These are phyloP conservation scores for Tuber borchii DNA, from an alignment of 495 filamentous ascomycete species.

Conservation along the genomic window DNA sequence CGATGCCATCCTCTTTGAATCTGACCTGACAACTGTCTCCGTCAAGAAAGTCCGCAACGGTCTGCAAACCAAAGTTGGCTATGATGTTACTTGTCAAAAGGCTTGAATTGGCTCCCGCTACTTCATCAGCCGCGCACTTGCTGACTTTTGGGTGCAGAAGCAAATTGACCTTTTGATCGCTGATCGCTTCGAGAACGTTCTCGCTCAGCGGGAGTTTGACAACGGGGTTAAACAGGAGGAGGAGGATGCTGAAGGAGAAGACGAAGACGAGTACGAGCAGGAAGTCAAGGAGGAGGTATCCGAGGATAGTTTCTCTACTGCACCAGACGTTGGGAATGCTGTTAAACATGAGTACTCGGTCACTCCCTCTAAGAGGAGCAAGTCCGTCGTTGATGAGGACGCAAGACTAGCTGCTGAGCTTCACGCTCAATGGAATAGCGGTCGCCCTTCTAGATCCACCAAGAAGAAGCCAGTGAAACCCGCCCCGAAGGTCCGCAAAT, in stretches of 20 bases:
- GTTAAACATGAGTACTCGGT: conserved; percentile 5
- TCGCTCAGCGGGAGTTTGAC: conserved; percentile 45
- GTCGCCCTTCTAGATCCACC: conserved; percentile 57
- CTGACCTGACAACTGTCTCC: conserved; percentile 83
- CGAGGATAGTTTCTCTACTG: conserved; percentile 44
- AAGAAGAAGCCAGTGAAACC: conserved; percentile 49
- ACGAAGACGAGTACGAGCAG: conserved; percentile 38
- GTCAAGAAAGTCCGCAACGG: conserved; percentile 87
- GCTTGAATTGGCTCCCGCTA: conserved; percentile 46
- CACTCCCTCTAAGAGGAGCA: conserved; percentile 51
- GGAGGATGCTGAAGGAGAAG: conserved; percentile 56
- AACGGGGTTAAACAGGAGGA: conserved; percentile 47
- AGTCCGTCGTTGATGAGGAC: conserved; percentile 64
- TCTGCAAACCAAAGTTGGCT: conserved; percentile 59
- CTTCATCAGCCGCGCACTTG: conserved; percentile 8
- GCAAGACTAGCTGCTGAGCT: conserved; percentile 76
- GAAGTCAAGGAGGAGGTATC: conserved; percentile 50
- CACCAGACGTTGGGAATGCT: conserved; percentile 38
- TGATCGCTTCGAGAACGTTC: conserved; percentile 79
- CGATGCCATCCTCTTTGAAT: conserved; percentile 74
- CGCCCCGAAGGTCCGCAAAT: conserved; percentile 57
- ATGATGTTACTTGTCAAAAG: conserved; percentile 83
- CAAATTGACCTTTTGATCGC: conserved; percentile 78
- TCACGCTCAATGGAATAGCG: conserved; percentile 82
- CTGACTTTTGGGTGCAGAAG: conserved; percentile 49